These are phyloP conservation scores for Hypoxylon crocopeplum DNA, from an alignment of 495 filamentous ascomycete genomes.

Conservation along the genomic window DNA sequence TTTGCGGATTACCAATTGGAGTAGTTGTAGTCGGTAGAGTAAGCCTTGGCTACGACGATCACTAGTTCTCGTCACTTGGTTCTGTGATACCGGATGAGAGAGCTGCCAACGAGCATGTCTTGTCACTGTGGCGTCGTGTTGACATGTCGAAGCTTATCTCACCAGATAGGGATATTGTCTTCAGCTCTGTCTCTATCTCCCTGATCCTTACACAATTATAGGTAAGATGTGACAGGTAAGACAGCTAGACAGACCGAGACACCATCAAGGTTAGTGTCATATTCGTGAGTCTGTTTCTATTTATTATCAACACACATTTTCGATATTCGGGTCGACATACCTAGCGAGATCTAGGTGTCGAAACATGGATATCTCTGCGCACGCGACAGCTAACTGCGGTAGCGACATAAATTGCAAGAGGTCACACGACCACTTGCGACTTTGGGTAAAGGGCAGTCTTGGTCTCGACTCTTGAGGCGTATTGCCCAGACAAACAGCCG, in stretches of 20 bases:
- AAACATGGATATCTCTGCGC: constrained; percentile 4
- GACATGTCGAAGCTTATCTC: neutral
- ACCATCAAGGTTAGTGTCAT: neutral
- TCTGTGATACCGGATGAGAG: constrained; percentile 12
- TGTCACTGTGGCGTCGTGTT: neutral
- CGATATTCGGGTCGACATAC: neutral
- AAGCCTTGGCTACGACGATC: neutral
- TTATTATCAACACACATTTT: constrained; percentile 3
- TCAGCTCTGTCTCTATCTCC: too few species aligned
- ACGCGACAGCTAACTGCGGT: constrained; percentile 14
- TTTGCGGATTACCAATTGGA: neutral
- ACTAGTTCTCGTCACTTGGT: constrained; percentile 9
- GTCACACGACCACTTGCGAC: constrained; percentile 45
- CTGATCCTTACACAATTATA: too few species aligned
- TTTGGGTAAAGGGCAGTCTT: constrained; percentile 30
- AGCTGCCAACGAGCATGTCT: constrained; percentile 4
- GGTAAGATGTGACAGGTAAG: too few species aligned
- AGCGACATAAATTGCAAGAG: constrained; percentile 28
- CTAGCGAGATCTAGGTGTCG: neutral
- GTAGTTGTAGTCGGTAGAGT: neutral
- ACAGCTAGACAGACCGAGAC: neutral
- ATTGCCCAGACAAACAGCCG: constrained; percentile 19
- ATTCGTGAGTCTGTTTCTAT: neutral
- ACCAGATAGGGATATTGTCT: neutral
- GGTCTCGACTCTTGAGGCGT: constrained; percentile 25